Base-by-base conservation (phyloP, 192 early-diverging fungal species). In the Coemansia sp. region DNA sequence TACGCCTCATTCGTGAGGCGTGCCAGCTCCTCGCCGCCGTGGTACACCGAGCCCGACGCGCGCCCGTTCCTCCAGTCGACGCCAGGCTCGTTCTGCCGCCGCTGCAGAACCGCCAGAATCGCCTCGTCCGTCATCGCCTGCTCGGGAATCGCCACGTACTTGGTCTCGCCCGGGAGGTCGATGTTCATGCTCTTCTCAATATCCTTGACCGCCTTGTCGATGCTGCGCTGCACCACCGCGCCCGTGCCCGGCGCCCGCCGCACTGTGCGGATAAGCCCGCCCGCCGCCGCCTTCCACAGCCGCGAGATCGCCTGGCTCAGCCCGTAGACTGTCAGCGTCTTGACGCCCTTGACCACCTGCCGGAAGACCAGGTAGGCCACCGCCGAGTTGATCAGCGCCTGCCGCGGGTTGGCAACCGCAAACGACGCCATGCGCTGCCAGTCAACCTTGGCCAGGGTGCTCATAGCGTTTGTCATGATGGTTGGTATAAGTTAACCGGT, bases 41-140 rank as follows among this genome's bases (percentile, higher is more conserved):
- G 93, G 75, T 98, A 98, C 33, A 98, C 86, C 5, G 91, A 87
- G 23, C 95, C 95, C 19, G 90, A 92, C 8, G 91, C 87, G 51
- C 87, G 88, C 23, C 95, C 95, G 40, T 82, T 82, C 56, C 89
- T 81, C 94, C 93, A 98, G 54, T 94, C 84, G 12, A 85, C 67
- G 28, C 86, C 71, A 3, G 77, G 73, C 71, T 91, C 83, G 29
- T 67, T 66, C 46, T 85, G 84, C 16, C 81, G 74, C 74, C 85
- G 82, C 29, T 74, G 57, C 25, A 93, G 80, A 24, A 89, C 81
- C 2, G 78, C 65, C n/a, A 84, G 59, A 33, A 95, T 77, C 50
- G 80, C 67, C 6, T 85, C 71, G 19, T 87, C 78, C 5, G 78
- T 53, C 71, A 93, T 80, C 30, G 92, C 88, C 2, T 71, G 44